A percentile compares a stretch with the other conserved stretches of the same genome.
Evolutionary conservation across 2,329 filamentous ascomycete genomes (phyloP).

Genomic region (Microcyclospora tardicrescens): DNA sequence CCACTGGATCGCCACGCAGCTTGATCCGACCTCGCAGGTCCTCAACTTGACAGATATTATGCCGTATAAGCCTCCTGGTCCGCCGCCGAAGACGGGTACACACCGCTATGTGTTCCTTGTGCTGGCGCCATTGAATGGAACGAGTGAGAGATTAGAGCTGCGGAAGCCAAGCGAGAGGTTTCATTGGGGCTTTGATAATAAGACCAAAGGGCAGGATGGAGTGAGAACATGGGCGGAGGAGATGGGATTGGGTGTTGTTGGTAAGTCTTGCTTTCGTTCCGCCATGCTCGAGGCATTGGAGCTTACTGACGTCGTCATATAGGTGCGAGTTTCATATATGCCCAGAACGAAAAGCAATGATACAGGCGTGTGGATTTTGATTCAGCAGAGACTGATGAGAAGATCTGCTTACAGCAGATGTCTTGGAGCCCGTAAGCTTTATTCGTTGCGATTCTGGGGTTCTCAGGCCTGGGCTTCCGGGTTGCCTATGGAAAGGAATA

Average conservation of each 20-base stretch:
- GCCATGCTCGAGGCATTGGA: neutral
- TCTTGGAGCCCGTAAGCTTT: too few species aligned
- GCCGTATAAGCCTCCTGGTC: conserved; percentile 40
- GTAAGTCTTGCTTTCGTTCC: conserved; percentile 13
- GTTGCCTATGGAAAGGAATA: too few species aligned
- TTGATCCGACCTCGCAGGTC: conserved; percentile 14
- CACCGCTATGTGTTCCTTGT: conserved; percentile 46
- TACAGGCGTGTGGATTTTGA: too few species aligned
- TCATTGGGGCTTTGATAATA: conserved; percentile 43
- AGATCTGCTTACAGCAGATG: too few species aligned
- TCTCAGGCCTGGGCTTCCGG: too few species aligned
- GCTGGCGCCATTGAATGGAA: conserved; percentile 33
- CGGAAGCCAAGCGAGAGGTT: conserved; percentile 36
- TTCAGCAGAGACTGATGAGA: too few species aligned
- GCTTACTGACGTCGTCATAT: neutral
- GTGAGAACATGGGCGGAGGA: conserved; percentile 38
- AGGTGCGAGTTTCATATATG: conserved; percentile 35
- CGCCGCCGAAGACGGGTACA: conserved; percentile 42
- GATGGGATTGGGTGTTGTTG: conserved; percentile 37
- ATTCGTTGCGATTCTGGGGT: too few species aligned
- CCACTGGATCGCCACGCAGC: conserved; percentile 38
- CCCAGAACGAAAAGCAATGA: conserved; percentile 37
- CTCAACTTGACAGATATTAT: conserved; percentile 25
- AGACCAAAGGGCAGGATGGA: conserved; percentile 28
- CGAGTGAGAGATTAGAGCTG: conserved; percentile 29